Conservation (phyloP, 106 monocot species). For the Alisma plantagoaquatica region DNA sequence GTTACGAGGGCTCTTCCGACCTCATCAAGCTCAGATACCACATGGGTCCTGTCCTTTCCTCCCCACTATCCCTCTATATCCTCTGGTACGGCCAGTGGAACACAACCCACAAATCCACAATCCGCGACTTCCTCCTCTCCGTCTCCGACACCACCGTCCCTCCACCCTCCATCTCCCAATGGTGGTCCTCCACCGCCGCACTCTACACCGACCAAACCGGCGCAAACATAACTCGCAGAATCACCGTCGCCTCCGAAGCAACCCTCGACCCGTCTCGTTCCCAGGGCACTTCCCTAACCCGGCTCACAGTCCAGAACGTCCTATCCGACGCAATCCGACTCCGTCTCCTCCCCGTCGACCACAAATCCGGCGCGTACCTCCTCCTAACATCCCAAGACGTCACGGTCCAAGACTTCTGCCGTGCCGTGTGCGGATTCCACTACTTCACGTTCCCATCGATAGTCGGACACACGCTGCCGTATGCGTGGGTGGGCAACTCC, state of each 20-base stretch:
- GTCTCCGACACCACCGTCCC: conserved; percentile 30
- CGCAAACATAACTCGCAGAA: conserved; percentile 46
- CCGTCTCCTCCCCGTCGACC: conserved; percentile 35
- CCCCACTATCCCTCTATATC: conserved; percentile 53
- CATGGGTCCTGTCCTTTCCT: conserved; percentile 80
- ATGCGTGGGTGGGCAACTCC: conserved; percentile 66
- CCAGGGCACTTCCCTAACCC: conserved; percentile 35
- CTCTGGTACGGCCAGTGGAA: conserved; percentile 74
- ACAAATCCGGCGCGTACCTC: conserved; percentile 56
- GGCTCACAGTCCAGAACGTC: conserved; percentile 50
- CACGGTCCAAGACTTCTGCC: conserved; percentile 57
- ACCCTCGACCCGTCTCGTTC: conserved; percentile 9
- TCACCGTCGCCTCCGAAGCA: conserved; percentile 35
- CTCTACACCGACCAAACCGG: conserved; percentile 74
- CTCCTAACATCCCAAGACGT: conserved; percentile 45
- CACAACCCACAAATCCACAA: conserved; percentile 18
- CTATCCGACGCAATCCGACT: conserved; percentile 33
- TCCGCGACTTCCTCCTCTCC: conserved; percentile 63
- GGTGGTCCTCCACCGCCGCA: conserved; percentile 60
- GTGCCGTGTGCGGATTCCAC: conserved; percentile 63
- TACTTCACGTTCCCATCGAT: conserved; percentile 81
- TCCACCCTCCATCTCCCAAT: conserved; percentile 38
- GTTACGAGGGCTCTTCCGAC: conserved; percentile 57
- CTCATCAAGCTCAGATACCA: conserved; percentile 57
- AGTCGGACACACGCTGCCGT: conserved; percentile 67